Base-by-base conservation (phyloP, 495 filamentous ascomycete genomes). In the Aspergillus sparsus region DNA sequence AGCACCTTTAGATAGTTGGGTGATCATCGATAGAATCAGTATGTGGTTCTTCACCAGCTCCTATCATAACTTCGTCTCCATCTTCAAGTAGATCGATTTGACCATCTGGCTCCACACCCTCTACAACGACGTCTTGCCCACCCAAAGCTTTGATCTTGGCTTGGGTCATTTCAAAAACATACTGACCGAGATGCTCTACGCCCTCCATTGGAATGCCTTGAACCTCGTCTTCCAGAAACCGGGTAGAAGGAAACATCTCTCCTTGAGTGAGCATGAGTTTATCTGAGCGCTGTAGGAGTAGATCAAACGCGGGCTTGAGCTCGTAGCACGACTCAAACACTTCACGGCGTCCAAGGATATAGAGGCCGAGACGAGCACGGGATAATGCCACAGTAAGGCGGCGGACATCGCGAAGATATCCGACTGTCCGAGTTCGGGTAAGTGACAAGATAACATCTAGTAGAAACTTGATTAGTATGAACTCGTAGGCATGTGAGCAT, bases 381-480 rank as follows among this genome's bases (percentile, higher is more conserved):
- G 95, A 98, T 13, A 98, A 85, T n/a, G 94, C 93, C 15, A 98
- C 94, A 0, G 94, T 98, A 21, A 98, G 85, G 57, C 94, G 91
- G 45, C 95, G 87, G 67, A 97, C 87, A 68, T 97, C 93, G 57
- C 94, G 89, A 5, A 98, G 83, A 72, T 97, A 98, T 39, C 94
- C 94, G n/a, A 93, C 87, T 41, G 87, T 83, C 47, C 88, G 89
- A 36, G 95, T 97, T 50, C 94, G 87, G 35, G 90, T 92, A 53
- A 98, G 80, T 6, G 91, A 96, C 60, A 98, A 86, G 64, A 98
- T 92, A 60, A 98, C 85, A 69, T 97, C 92, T 96, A 65, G 10
- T 32, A 37, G 32, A 4, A 32, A 31, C 57, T 42, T 61, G 71
- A 65, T 74, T 61, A 70, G 65, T 57, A 63, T 53, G 12, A 13